Evolutionary conservation across 2,329 filamentous ascomycete genomes (phyloP).

Genomic region (Colletotrichum truncatum): DNA sequence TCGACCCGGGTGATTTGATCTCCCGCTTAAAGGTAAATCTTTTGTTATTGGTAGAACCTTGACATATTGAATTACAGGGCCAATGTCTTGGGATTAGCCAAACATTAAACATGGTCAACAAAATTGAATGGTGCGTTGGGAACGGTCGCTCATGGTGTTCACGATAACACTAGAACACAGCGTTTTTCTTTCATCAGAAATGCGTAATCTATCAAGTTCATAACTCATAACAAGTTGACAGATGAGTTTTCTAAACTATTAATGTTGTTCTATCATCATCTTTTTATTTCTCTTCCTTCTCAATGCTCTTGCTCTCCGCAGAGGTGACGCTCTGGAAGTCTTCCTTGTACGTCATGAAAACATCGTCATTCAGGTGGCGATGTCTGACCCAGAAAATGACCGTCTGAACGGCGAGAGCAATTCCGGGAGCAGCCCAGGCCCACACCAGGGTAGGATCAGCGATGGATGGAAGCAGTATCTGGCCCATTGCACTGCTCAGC

Average conservation of each 20-base stretch:
- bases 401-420: constrained; percentile 35
- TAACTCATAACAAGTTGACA: background rate
- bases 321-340: constrained; percentile 3
- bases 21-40: too few relatives aligned
- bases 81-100: too few relatives aligned
- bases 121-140: too few relatives aligned
- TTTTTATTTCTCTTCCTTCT: constrained; percentile 9
- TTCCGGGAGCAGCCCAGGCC: constrained; percentile 38
- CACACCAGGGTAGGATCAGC: constrained; percentile 45
- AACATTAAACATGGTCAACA: too few relatives aligned
- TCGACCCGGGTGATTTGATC: too few relatives aligned
- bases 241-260: background rate
- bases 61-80: too few relatives aligned
- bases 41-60: too few relatives aligned
- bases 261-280: background rate
- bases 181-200: too few relatives aligned
- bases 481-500: constrained; percentile 60
- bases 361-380: constrained; percentile 34
- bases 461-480: constrained; percentile 52
- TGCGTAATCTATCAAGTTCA: background rate
- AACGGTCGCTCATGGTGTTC: too few relatives aligned
- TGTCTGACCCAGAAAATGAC: constrained; percentile 36
- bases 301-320: background rate
- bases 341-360: constrained; percentile 23
- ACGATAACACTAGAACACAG: too few relatives aligned